Evolutionary conservation across 495 filamentous ascomycete species (phyloP), one percentile per base, ranked within the genome.

Genomic region (Corynascus novoguineensis): DNA sequence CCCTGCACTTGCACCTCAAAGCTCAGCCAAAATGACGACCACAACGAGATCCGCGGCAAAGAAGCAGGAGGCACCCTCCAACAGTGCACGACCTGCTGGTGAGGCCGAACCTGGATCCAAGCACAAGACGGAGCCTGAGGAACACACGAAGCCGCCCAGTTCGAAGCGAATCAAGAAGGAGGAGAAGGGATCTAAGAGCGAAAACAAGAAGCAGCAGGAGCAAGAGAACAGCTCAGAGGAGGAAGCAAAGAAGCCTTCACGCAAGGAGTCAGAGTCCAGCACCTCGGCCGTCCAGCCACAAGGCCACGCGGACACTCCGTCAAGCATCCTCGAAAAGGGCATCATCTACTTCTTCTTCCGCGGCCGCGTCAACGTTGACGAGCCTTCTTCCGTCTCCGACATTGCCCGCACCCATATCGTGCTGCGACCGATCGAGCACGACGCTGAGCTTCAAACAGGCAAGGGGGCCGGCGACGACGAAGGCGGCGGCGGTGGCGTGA

Each of bases 311-410:
- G 44, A 35, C 12, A 29, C 84, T 6, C 82, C 90, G 0, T 85
- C 87, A n/a, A 89, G 75, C 52, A 83, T 93, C 27, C 76, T 96
- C 11, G 92, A 97, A 64, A 96, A 96, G 62, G 92, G 92, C 3
- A 80, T 96, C 60, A 88, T 97, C 60, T 96, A 96, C 76, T 95
- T 96, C 80, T 96, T 96, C 76, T 86, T 85, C 67, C 85, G 90
- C 40, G 82, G 82, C 10, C 84, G 89, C 24, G 89, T 96, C 50
- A 81, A 80, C 53, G 78, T 88, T 19, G 80, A 89, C 12, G 81
- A 90, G 11, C 86, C 92, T 10, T 77, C 84, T n/a, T 70, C 77
- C 55, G 71, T 91, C 8, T 65, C 75, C 35, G 91, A 96, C 29
- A 78, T 96, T 38, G 81, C 87, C 22, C 86, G 89, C 57, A 90